phyloP scores from a whole-genome alignment of 208 protist genomes.

The Acanthamoeba rhysodes region DNA sequence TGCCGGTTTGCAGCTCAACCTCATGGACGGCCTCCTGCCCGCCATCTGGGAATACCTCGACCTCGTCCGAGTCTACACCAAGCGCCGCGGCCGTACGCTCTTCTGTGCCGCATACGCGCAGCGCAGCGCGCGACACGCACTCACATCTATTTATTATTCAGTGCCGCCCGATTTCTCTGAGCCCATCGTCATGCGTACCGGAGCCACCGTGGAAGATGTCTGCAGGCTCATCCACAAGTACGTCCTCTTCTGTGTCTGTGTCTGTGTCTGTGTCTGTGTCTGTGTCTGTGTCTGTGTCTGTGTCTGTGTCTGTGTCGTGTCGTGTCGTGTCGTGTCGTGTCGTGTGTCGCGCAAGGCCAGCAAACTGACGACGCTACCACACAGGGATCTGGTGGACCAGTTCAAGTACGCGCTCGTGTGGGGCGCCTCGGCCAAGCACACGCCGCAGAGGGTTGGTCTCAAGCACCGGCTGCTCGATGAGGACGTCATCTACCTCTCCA shows the following conservation, averaged over 20 bases:
- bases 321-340: too few species aligned
- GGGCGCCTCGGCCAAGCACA: constrained; percentile 97
- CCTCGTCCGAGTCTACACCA: constrained; percentile 98
- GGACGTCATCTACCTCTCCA: constrained; percentile 91
- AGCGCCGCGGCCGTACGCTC: constrained; percentile 92
- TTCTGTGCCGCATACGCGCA: neutral
- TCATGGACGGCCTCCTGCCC: constrained; percentile 95
- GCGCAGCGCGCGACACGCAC: neutral
- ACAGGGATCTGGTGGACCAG: constrained; percentile 77
- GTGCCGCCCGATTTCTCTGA: constrained; percentile 96
- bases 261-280: neutral
- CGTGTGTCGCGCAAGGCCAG: neutral
- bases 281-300: neutral
- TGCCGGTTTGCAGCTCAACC: constrained; percentile 78
- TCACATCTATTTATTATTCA: neutral
- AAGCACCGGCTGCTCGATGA: constrained; percentile 90
- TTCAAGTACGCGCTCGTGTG: constrained; percentile 93
- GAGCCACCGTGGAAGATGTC: constrained; percentile 96
- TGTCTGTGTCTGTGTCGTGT: too few species aligned
- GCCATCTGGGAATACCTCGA: constrained; percentile 97
- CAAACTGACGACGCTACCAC: neutral
- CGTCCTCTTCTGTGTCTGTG: neutral
- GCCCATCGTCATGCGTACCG: constrained; percentile 95
- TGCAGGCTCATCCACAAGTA: constrained; percentile 98
- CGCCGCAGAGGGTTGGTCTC: constrained; percentile 96